Base-by-base conservation (phyloP, 1,284 basidiomycete genomes). In the Puccinia polysora region DNA sequence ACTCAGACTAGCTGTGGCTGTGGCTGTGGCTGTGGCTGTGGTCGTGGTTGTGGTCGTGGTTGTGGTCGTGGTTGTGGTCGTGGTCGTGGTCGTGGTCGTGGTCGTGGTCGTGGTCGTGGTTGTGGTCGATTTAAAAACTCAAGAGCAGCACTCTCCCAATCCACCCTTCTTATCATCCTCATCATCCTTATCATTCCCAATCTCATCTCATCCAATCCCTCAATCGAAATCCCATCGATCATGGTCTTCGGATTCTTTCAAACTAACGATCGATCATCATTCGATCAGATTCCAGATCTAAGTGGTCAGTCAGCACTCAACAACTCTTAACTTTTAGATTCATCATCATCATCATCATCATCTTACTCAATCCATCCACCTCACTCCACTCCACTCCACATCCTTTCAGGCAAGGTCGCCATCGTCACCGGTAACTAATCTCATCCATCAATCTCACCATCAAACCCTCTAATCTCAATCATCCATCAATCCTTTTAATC, bases 231-330 rank as follows among this genome's bases (percentile, higher is more conserved):
- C 52, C 28, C 25, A 10, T 25, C 2, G 3, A 52, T 34, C 8
- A 67, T 67, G 65, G 34, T 56, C 14, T 67, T 67, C 30, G 65
- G 65, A 8, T 56, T 56, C 52, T 67, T 45, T 40, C 23, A 67
- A 36, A 67, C n/a, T n/a, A n/a, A n/a, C n/a, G n/a, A 38, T 2
- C 32, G 15, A 8, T 67, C 32, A 36, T 38, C 50, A 5, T 4
- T 67, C 30, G 12, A 40, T 4, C 47, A 67, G 18, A 67, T 67
- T 25, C 65, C 65, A 30, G 65, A 67, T 28, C 52, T 55, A n/a
- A 56, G 50, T 4, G 65, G 65, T 67, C 30, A 23, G 63, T 20
- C 38, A n/a, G n/a, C n/a, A n/a, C n/a, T n/a, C n/a, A n/a, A n/a
- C n/a, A n/a, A n/a, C n/a, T n/a, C n/a, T n/a, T n/a, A n/a, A n/a